Evolutionary conservation across 305 asterid species (phyloP).

Genomic region (Fraxinus baroniana): DNA sequence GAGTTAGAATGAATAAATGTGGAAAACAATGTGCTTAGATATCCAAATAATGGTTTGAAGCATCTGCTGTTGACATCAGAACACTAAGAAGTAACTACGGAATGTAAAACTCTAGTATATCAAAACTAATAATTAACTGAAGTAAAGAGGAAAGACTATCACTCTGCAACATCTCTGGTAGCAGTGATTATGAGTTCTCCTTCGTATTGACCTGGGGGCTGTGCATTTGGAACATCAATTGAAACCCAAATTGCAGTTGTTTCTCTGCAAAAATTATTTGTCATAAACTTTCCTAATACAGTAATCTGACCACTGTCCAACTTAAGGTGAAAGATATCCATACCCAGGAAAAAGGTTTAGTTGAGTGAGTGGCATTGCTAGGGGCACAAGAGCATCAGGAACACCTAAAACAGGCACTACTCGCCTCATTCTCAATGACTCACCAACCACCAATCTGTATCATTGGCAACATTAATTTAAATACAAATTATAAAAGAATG

Average conservation of each 20-base stretch:
- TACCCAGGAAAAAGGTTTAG: slow-evolving; percentile 88
- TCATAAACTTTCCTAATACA: neutral
- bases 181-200: slow-evolving; percentile 89
- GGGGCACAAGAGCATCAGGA: slow-evolving; percentile 98
- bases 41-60: slow-evolving; percentile 10
- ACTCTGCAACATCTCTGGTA: slow-evolving; percentile 73
- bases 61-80: slow-evolving; percentile 3
- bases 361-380: slow-evolving; percentile 66
- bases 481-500: slow-evolving; percentile 16
- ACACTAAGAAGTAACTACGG: neutral
- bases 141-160: slow-evolving; percentile 46
- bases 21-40: slow-evolving; percentile 12
- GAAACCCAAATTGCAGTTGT: slow-evolving; percentile 80
- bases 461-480: slow-evolving; percentile 20
- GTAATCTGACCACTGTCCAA: neutral
- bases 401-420: slow-evolving; percentile 91
- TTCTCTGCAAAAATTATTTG: slow-evolving; percentile 54
- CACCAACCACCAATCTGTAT: slow-evolving; percentile 79
- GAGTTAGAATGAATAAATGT: slow-evolving; percentile 31
- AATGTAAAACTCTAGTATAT: slow-evolving; percentile 19
- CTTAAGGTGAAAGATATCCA: slow-evolving; percentile 6
- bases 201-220: slow-evolving; percentile 93
- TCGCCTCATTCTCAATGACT: slow-evolving; percentile 72
- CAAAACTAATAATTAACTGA: slow-evolving; percentile 33
- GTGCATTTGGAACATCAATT: slow-evolving; percentile 74